Evolutionary conservation across 225 moss, liverwort and hornwort species (phyloP).

Genomic region (Polytrichum formosum): DNA sequence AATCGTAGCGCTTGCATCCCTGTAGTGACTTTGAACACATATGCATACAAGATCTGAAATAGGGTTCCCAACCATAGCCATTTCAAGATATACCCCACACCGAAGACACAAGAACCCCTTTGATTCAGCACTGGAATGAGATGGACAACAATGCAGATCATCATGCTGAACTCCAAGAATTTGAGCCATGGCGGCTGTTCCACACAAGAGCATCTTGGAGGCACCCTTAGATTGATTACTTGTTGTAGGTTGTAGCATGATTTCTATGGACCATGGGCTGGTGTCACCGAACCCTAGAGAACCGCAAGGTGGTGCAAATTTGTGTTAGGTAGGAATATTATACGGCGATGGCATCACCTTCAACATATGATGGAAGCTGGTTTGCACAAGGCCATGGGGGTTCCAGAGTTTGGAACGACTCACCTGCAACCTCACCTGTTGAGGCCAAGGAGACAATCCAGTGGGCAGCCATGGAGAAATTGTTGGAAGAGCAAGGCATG

Average conservation of each 20-base stretch:
- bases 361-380: conserved; percentile 29
- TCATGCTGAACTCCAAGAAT: neutral
- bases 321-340: neutral
- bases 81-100: no score
- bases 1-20: no score
- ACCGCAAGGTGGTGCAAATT: neutral
- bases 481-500: conserved; percentile 35
- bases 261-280: neutral
- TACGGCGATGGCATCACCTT: conserved; percentile 18
- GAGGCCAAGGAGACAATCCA: conserved; percentile 24
- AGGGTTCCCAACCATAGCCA: no score
- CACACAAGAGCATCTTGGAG: neutral
- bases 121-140: no score
- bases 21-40: no score
- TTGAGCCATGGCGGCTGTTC: neutral
- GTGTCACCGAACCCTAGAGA: neutral
- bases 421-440: neutral
- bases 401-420: conserved; percentile 28
- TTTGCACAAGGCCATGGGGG: conserved; percentile 30
- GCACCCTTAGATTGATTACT: neutral
- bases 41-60: no score
- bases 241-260: neutral
- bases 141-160: neutral
- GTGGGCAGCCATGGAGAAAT: conserved; percentile 32
- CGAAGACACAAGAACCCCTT: no score